A percentile compares a stretch with the other conserved stretches of the same genome.
phyloP scores from a whole-genome alignment of 2,329 filamentous ascomycete species.

The Cercospora sesami region DNA sequence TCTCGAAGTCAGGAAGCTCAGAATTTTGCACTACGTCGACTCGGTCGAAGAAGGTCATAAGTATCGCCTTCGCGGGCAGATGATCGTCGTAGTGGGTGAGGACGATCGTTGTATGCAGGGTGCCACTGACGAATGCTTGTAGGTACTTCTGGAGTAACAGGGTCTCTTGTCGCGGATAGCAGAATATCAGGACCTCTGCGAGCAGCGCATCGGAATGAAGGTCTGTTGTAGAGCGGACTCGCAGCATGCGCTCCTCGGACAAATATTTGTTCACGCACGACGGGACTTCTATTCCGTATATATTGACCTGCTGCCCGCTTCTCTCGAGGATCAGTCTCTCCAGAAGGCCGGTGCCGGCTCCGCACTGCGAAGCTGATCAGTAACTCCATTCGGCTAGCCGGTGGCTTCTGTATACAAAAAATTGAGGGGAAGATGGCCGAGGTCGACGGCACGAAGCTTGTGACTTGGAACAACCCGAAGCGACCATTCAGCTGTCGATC shows the following conservation, averaged over 20 bases:
- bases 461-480: slow-evolving; percentile 5
- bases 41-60: slow-evolving; percentile 17
- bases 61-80: slow-evolving; percentile 28
- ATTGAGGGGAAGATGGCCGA: slow-evolving; percentile 16
- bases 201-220: slow-evolving; percentile 45
- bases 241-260: slow-evolving; percentile 43
- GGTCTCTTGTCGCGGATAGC: slow-evolving; percentile 54
- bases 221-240: slow-evolving; percentile 49
- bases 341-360: slow-evolving; percentile 51
- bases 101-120: slow-evolving; percentile 44
- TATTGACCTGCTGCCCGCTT: slow-evolving; percentile 26
- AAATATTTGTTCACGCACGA: slow-evolving; percentile 50
- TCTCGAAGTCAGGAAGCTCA: slow-evolving; percentile 28
- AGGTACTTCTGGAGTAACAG: slow-evolving; percentile 50
- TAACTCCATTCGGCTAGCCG: slow-evolving; percentile 5
- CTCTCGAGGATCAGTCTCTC: slow-evolving; percentile 44
- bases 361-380: slow-evolving; percentile 13
- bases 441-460: slow-evolving; percentile 3
- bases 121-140: slow-evolving; percentile 34
- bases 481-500: slow-evolving; percentile 10
- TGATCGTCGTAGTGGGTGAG: slow-evolving; percentile 48
- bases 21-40: slow-evolving; percentile 15
- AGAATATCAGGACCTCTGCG: slow-evolving; percentile 54
- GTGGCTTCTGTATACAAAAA: background rate
- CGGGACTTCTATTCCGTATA: slow-evolving; percentile 53